Evolutionary conservation across 2,329 filamentous ascomycete genomes (phyloP).

Genomic region (Alternaria arbusti): DNA sequence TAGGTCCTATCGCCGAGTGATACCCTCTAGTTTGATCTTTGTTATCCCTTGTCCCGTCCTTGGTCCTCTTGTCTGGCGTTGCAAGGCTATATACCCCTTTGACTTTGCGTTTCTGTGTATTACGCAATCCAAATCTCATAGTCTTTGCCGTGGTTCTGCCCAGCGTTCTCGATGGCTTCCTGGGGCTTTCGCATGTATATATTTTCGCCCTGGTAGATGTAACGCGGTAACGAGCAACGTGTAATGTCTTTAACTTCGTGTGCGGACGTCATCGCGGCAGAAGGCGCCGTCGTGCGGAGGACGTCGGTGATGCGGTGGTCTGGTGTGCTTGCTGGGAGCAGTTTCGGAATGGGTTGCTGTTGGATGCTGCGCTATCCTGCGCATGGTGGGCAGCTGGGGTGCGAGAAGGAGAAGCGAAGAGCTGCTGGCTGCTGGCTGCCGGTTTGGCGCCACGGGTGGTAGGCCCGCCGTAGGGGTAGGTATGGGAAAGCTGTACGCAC

Average conservation of each 20-base stretch:
- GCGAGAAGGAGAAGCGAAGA: neutral
- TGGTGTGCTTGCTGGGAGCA: neutral
- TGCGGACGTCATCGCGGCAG: neutral
- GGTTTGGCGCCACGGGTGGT: constrained; percentile 1
- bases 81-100: constrained; percentile 44
- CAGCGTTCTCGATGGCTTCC: neutral
- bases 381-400: neutral
- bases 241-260: constrained; percentile 11
- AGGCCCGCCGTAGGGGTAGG: neutral
- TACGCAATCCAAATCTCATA: constrained; percentile 9
- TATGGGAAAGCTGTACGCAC: neutral
- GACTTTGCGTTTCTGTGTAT: constrained; percentile 16
- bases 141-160: neutral
- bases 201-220: constrained; percentile 19
- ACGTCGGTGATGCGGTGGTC: neutral
- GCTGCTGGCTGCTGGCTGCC: neutral
- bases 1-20: constrained; percentile 46
- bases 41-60: constrained; percentile 22
- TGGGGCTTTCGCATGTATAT: constrained; percentile 19
- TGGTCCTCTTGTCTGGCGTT: constrained; percentile 29
- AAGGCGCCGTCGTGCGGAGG: neutral
- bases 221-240: constrained; percentile 29
- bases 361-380: neutral
- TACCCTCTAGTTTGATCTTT: constrained; percentile 5
- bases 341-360: neutral